Evolutionary conservation across 345 rosid species (phyloP).

Genomic region (Jatropha curcas): DNA sequence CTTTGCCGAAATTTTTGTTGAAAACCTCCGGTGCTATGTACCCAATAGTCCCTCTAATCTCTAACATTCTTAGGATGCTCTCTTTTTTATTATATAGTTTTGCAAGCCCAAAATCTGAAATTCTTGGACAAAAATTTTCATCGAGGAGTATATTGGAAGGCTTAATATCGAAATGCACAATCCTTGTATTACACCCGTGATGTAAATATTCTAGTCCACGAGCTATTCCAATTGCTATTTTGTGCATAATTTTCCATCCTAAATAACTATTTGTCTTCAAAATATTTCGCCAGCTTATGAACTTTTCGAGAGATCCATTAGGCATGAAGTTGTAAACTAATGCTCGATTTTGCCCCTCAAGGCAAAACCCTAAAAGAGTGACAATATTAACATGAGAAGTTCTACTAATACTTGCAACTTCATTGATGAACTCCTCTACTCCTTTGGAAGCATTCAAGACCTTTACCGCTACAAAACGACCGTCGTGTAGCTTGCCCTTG

Average conservation of each 20-base stretch:
- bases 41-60: conserved; percentile 17
- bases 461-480: conserved; percentile 3
- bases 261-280: background rate
- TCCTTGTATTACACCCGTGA: conserved; percentile 15
- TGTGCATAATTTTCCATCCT: conserved; percentile 8
- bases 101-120: conserved; percentile 13
- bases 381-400: conserved; percentile 19
- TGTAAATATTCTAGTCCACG: conserved; percentile 16
- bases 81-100: background rate
- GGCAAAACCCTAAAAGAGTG: conserved; percentile 2
- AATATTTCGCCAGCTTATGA: background rate
- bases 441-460: background rate
- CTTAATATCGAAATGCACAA: conserved; percentile 11
- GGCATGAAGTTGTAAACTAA: conserved; percentile 14
- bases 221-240: conserved; percentile 8
- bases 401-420: conserved; percentile 18
- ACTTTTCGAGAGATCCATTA: conserved; percentile 13
- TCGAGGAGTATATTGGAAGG: conserved; percentile 5
- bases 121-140: background rate
- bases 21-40: conserved; percentile 18
- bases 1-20: conserved; percentile 10
- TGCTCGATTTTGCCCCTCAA: background rate
- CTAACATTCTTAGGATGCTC: background rate
- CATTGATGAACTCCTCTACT: conserved; percentile 17
- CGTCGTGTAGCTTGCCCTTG: conserved; percentile 5